Evolutionary conservation across 148 eudicot genomes (phyloP).

Genomic region (Amaranthus palmeri): DNA sequence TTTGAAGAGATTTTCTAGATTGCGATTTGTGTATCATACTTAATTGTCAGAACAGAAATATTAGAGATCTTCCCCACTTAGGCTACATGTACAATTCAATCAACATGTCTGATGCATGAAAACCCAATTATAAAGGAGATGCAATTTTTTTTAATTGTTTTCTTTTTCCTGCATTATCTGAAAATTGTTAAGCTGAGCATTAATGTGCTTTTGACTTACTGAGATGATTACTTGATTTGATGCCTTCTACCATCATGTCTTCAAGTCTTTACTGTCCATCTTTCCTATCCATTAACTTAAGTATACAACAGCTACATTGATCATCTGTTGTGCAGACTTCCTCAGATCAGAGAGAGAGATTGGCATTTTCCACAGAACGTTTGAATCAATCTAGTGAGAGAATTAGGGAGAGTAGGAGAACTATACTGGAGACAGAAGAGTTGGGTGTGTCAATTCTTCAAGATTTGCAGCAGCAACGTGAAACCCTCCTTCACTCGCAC

Average conservation of each 20-base stretch:
- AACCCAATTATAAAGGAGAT: background rate
- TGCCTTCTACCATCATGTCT: background rate
- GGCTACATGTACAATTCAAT: background rate
- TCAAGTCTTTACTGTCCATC: background rate
- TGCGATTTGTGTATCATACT: background rate
- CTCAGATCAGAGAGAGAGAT: slow-evolving; percentile 70
- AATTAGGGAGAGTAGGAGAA: slow-evolving; percentile 76
- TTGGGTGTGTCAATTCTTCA: slow-evolving; percentile 78
- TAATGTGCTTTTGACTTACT: slow-evolving; percentile 3
- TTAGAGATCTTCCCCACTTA: background rate
- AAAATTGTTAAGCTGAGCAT: background rate
- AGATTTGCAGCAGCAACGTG: slow-evolving; percentile 79
- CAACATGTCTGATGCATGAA: background rate
- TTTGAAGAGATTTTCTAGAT: background rate
- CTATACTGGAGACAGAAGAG: slow-evolving; percentile 82
- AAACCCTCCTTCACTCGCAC: slow-evolving; percentile 65
- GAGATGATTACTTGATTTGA: background rate
- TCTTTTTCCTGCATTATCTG: background rate
- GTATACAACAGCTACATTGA: background rate
- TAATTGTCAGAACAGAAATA: background rate
- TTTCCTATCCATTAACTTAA: background rate
- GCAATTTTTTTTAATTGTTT: background rate
- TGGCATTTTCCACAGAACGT: slow-evolving; percentile 78
- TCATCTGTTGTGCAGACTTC: slow-evolving; percentile 43
- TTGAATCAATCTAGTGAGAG: slow-evolving; percentile 72